phyloP scores from a whole-genome alignment of 1,284 basidiomycete species.

The Farysia itapuensis region DNA sequence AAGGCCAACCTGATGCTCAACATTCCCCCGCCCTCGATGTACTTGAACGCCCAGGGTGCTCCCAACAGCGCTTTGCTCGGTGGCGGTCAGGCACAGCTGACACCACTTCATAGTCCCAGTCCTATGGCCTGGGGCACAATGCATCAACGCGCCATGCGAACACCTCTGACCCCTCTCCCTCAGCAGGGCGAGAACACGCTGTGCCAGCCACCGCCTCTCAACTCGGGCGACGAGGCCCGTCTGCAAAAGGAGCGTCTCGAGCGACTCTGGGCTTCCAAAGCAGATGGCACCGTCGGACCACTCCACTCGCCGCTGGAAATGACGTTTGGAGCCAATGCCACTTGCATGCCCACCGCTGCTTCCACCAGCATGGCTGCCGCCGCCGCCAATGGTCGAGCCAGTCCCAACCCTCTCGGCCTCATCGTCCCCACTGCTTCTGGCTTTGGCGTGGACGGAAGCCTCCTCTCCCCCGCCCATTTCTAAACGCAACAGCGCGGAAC shows the following conservation, averaged over 20 bases:
- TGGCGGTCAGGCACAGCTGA: slow-evolving; percentile 29
- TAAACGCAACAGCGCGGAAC: no score
- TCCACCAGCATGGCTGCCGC: slow-evolving; percentile 14
- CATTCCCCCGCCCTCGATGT: slow-evolving; percentile 44
- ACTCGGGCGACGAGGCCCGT: slow-evolving; percentile 35
- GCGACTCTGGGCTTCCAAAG: slow-evolving; percentile 43
- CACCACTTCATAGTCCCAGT: slow-evolving; percentile 30
- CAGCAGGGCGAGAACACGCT: slow-evolving; percentile 25
- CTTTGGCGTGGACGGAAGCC: slow-evolving; percentile 14
- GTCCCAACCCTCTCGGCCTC: slow-evolving; percentile 17
- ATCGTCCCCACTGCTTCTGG: slow-evolving; percentile 21
- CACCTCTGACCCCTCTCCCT: slow-evolving; percentile 49
- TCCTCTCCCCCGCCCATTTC: slow-evolving; percentile 3
- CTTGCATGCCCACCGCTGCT: background rate
- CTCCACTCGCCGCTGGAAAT: slow-evolving; percentile 38
- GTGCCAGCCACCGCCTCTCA: slow-evolving; percentile 43
- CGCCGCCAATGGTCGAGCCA: slow-evolving; percentile 3
- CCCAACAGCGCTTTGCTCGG: slow-evolving; percentile 21
- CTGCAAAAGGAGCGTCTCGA: slow-evolving; percentile 48
- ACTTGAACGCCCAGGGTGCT: slow-evolving; percentile 34
- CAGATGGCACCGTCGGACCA: slow-evolving; percentile 10
- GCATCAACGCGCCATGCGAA: slow-evolving; percentile 48
- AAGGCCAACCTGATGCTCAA: slow-evolving; percentile 51
- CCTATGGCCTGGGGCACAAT: slow-evolving; percentile 46
- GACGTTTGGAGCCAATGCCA: slow-evolving; percentile 9